Percentiles rank a stretch among this genome's conserved stretches.
Conservation (phyloP, 1,284 basidiomycete species). For the Chiua sp. region DNA sequence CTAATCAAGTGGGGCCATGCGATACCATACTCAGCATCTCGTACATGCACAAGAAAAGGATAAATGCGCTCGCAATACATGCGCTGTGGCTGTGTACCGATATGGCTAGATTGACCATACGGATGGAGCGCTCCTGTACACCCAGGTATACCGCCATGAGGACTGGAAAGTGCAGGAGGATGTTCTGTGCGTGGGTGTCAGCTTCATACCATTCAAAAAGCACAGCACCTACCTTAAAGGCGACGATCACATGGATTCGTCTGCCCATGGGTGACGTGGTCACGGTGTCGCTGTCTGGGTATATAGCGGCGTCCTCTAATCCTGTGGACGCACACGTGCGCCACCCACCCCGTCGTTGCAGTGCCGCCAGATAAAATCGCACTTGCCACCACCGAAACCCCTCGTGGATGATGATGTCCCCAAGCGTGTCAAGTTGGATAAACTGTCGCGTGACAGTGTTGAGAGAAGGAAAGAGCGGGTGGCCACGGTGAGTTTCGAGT, state of each 20-base stretch:
- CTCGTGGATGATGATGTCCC: slow-evolving; percentile 76
- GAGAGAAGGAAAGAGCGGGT: slow-evolving; percentile 48
- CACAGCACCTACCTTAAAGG: slow-evolving; percentile 53
- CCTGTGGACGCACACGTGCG: too few relatives aligned
- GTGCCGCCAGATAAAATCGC: slow-evolving; percentile 65
- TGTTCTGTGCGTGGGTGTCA: slow-evolving; percentile 48
- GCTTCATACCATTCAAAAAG: background rate
- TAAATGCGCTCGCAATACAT: too few relatives aligned
- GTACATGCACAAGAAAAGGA: too few relatives aligned
- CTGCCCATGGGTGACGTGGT: slow-evolving; percentile 7
- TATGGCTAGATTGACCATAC: too few relatives aligned
- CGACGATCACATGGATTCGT: slow-evolving; percentile 47
- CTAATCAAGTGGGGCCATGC: too few relatives aligned
- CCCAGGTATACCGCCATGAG: slow-evolving; percentile 57
- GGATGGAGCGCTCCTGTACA: slow-evolving; percentile 30
- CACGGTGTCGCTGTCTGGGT: too few relatives aligned
- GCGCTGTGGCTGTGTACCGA: too few relatives aligned
- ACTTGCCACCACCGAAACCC: slow-evolving; percentile 73
- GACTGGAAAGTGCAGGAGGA: slow-evolving; percentile 66
- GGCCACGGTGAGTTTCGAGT: slow-evolving; percentile 67
- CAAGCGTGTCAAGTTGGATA: slow-evolving; percentile 57
- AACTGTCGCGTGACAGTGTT: slow-evolving; percentile 50
- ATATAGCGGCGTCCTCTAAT: too few relatives aligned
- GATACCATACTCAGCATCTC: too few relatives aligned
- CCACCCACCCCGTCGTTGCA: slow-evolving; percentile 36